These are phyloP conservation scores for Tetragonia tetragonoides DNA, from an alignment of 148 eudicot species.

Conservation along the genomic window DNA sequence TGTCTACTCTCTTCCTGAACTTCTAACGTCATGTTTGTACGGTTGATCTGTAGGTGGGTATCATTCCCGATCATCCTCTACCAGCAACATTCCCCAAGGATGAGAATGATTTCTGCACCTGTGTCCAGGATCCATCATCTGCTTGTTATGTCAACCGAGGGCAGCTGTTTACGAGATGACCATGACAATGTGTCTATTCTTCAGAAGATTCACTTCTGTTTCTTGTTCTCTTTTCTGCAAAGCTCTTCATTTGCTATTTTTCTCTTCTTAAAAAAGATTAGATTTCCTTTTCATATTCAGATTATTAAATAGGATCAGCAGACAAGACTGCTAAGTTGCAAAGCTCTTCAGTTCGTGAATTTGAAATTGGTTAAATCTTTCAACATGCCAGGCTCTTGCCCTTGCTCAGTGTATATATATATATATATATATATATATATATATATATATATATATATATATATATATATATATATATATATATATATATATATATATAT, in stretches of 20 bases:
- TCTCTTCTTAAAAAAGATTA: neutral
- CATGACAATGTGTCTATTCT: neutral
- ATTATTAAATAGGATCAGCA: neutral
- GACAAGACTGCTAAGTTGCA: neutral
- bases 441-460: too few species aligned
- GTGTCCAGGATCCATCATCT: slow-evolving; percentile 76
- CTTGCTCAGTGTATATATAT: neutral
- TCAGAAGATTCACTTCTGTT: slow-evolving; percentile 4
- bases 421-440: too few species aligned
- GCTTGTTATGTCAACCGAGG: slow-evolving; percentile 61
- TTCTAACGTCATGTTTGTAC: neutral
- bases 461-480: too few species aligned
- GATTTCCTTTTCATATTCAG: too few species aligned
- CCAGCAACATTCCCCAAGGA: slow-evolving; percentile 90
- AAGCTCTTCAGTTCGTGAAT: neutral
- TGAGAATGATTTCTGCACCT: slow-evolving; percentile 65
- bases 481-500: too few species aligned
- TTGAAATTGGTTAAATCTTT: neutral
- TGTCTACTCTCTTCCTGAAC: neutral
- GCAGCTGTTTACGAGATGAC: slow-evolving; percentile 60
- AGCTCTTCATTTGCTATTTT: neutral
- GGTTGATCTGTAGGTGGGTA: slow-evolving; percentile 58
- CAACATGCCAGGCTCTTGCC: neutral
- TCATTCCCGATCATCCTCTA: slow-evolving; percentile 86
- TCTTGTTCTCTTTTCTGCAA: neutral